A percentile compares a stretch with the other conserved stretches of the same genome.
Conservation (phyloP, 306 rosid genomes). For the Corylus heterophylla region DNA sequence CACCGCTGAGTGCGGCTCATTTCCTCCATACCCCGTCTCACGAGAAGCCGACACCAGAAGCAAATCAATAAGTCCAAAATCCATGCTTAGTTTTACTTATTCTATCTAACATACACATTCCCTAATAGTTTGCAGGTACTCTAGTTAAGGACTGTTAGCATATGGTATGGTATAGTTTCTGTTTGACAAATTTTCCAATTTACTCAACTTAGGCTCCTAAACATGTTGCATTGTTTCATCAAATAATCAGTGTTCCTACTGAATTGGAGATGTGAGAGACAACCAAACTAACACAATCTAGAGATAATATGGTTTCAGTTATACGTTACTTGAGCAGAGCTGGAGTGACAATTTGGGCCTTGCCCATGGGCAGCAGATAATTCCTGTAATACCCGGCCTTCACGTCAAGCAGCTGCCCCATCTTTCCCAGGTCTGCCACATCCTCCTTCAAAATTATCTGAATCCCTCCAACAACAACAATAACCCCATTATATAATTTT, state of each 20-base stretch:
- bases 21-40: too few species aligned
- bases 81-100: not conserved
- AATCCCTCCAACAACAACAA: conserved; percentile 31
- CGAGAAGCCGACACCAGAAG: too few species aligned
- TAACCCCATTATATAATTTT: not conserved
- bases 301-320: conserved; percentile 13
- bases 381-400: conserved; percentile 82
- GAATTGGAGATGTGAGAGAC: not conserved
- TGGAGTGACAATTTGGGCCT: conserved; percentile 84
- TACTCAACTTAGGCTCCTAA: not conserved
- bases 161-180: not conserved
- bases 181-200: not conserved
- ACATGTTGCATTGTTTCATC: not conserved
- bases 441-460: conserved; percentile 92
- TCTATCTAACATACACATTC: not conserved
- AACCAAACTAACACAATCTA: not conserved
- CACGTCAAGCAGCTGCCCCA: conserved; percentile 76
- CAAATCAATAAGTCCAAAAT: not conserved
- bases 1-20: too few species aligned
- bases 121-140: not conserved
- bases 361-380: conserved; percentile 70
- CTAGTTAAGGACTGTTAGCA: not conserved
- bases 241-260: not conserved
- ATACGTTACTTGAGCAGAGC: conserved; percentile 70
- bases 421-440: conserved; percentile 60